Conservation (phyloP, 331 rosid genomes). For the Ulmus americana region DNA sequence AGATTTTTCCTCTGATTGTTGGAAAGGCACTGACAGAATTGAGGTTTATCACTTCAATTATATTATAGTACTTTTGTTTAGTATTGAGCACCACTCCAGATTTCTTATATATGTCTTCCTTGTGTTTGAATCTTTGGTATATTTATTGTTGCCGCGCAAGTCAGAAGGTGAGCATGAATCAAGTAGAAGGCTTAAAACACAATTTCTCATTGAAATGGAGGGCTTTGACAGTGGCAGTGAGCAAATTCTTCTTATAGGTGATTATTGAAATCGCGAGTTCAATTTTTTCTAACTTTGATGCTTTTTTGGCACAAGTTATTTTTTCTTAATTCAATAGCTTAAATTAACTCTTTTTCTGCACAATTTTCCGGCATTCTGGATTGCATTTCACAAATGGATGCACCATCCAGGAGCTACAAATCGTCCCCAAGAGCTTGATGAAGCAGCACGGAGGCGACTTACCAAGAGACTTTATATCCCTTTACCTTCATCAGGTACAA, state of each 20-base stretch:
- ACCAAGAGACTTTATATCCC: conserved; percentile 88
- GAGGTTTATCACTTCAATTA: conserved; percentile 22
- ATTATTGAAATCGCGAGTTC: conserved; percentile 18
- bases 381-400: conserved; percentile 18
- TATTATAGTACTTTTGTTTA: conserved; percentile 4
- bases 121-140: conserved; percentile 5
- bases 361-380: background rate
- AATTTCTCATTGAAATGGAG: conserved; percentile 97
- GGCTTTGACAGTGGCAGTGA: conserved; percentile 83
- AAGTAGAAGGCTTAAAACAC: conserved; percentile 91
- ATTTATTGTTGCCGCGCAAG: conserved; percentile 57
- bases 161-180: conserved; percentile 98
- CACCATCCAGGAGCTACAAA: conserved; percentile 76
- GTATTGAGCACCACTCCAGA: conserved; percentile 1
- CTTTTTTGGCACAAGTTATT: background rate
- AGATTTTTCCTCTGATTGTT: background rate
- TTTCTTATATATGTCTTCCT: background rate
- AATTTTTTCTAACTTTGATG: conserved; percentile 5
- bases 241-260: conserved; percentile 87
- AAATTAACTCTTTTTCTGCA: background rate
- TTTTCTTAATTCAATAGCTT: background rate
- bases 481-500: conserved; percentile 74
- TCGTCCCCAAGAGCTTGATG: conserved; percentile 97
- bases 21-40: conserved; percentile 8
- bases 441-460: conserved; percentile 95